phyloP scores from a whole-genome alignment of 2,329 filamentous ascomycete species.

The Ploettnerulaceae sp. region DNA sequence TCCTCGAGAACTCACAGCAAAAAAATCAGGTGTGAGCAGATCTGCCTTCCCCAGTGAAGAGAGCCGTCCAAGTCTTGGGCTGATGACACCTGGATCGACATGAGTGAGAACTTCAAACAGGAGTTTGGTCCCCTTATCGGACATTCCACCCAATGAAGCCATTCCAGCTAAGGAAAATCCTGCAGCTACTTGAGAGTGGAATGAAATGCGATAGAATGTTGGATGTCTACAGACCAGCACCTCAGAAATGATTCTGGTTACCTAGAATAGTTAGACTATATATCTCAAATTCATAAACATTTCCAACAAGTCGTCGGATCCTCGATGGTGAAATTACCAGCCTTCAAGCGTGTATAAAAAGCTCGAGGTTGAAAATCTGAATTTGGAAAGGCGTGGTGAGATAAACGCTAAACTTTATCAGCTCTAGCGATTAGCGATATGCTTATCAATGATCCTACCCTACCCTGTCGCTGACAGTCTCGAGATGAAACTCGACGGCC shows the following conservation, averaged over 20 bases:
- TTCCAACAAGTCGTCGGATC: slow-evolving; percentile 2
- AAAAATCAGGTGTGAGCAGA: slow-evolving; percentile 79
- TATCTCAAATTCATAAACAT: slow-evolving; percentile 10
- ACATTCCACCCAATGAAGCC: slow-evolving; percentile 8
- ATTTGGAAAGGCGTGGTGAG: slow-evolving; percentile 10
- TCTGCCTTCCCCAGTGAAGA: slow-evolving; percentile 54
- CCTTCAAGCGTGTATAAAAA: neutral
- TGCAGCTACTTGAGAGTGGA: neutral
- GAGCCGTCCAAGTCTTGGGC: slow-evolving; percentile 39
- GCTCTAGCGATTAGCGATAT: slow-evolving; percentile 1
- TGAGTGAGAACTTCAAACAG: slow-evolving; percentile 25
- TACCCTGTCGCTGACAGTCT: slow-evolving; percentile 1
- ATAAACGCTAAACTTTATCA: slow-evolving; percentile 2
- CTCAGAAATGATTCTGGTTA: slow-evolving; percentile 21
- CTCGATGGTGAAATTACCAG: neutral
- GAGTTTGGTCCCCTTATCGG: slow-evolving; percentile 13
- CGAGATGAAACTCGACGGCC: slow-evolving; percentile 3
- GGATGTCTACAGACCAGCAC: slow-evolving; percentile 28
- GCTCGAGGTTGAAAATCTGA: slow-evolving; percentile 9
- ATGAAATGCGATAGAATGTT: slow-evolving; percentile 8
- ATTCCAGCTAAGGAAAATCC: neutral
- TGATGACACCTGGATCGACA: slow-evolving; percentile 14
- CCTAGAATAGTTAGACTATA: slow-evolving; percentile 2
- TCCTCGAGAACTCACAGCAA: slow-evolving; percentile 77
- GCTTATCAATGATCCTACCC: slow-evolving; percentile 12